Evolutionary conservation across 2,329 filamentous ascomycete species (phyloP).

Genomic region (Myotisia sp.): DNA sequence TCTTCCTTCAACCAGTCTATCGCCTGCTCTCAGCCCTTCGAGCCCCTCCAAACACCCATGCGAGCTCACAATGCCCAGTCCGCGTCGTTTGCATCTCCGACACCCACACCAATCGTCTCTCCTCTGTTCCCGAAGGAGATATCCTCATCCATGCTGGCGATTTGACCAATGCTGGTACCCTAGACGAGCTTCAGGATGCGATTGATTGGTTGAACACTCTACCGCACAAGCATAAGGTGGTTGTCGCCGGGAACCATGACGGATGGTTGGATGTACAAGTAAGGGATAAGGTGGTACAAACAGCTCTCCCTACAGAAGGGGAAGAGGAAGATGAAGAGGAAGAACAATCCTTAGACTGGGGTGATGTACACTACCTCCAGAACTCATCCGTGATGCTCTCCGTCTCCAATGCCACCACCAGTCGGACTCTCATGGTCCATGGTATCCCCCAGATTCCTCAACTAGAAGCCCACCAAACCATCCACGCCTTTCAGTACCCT

Average conservation of each 20-base stretch:
- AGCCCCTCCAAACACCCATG: conserved; percentile 47
- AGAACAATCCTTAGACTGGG: conserved; percentile 47
- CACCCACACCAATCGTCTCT: conserved; percentile 52
- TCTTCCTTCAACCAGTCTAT: conserved; percentile 49
- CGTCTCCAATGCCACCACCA: conserved; percentile 38
- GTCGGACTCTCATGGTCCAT: conserved; percentile 54
- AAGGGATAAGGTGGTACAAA: conserved; percentile 35
- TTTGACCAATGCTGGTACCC: conserved; percentile 58
- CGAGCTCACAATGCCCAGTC: conserved; percentile 42
- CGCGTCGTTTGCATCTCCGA: conserved; percentile 80
- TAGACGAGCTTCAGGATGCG: conserved; percentile 61
- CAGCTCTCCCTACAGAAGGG: background rate
- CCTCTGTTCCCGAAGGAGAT: conserved; percentile 53
- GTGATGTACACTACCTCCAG: conserved; percentile 60
- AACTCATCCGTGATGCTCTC: conserved; percentile 48
- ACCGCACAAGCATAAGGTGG: conserved; percentile 65
- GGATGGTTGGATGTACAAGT: conserved; percentile 58
- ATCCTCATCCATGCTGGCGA: conserved; percentile 85
- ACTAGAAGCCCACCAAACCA: conserved; percentile 48
- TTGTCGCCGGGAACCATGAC: conserved; percentile 82
- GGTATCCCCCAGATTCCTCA: conserved; percentile 66
- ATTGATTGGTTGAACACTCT: conserved; percentile 66
- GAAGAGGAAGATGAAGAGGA: conserved; percentile 23
- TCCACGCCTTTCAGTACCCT: conserved; percentile 67
- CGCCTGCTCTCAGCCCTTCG: conserved; percentile 52